phyloP scores from a whole-genome alignment of 2,329 filamentous ascomycete species.

The Bipolaris cookei region DNA sequence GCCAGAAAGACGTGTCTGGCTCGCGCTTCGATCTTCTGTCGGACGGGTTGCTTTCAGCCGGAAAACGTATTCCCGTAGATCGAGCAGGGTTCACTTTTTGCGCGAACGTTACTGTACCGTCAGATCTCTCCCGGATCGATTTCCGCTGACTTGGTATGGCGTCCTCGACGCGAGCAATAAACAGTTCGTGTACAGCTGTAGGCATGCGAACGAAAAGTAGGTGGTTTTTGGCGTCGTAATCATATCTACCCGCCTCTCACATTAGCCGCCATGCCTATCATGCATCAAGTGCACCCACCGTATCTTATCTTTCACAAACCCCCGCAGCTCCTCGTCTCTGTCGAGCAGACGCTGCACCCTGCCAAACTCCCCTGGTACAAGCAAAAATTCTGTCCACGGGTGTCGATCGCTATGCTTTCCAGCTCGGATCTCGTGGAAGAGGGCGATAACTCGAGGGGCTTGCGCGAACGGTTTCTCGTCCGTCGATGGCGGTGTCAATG shows the following conservation, averaged over 20 bases:
- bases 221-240: constrained; percentile 21
- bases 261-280: constrained; percentile 12
- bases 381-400: constrained; percentile 23
- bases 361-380: constrained; percentile 25
- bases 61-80: constrained; percentile 27
- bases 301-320: constrained; percentile 27
- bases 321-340: constrained; percentile 19
- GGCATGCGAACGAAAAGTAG: constrained; percentile 30
- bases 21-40: constrained; percentile 27
- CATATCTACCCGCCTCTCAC: constrained; percentile 21
- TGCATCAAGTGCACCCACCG: constrained; percentile 15
- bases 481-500: constrained; percentile 29
- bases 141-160: constrained; percentile 27
- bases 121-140: constrained; percentile 25
- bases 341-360: constrained; percentile 19
- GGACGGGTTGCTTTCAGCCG: constrained; percentile 3
- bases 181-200: constrained; percentile 28
- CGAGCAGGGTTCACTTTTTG: constrained; percentile 25
- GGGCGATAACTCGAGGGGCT: constrained; percentile 23
- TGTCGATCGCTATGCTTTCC: constrained; percentile 17
- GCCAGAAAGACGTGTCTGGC: constrained; percentile 31
- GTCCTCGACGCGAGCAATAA: constrained; percentile 26
- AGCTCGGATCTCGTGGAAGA: constrained; percentile 26
- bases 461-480: constrained; percentile 25
- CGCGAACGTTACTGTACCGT: constrained; percentile 23